Conservation (phyloP, 2,329 filamentous ascomycete species). For the Diaporthe aspalathi region DNA sequence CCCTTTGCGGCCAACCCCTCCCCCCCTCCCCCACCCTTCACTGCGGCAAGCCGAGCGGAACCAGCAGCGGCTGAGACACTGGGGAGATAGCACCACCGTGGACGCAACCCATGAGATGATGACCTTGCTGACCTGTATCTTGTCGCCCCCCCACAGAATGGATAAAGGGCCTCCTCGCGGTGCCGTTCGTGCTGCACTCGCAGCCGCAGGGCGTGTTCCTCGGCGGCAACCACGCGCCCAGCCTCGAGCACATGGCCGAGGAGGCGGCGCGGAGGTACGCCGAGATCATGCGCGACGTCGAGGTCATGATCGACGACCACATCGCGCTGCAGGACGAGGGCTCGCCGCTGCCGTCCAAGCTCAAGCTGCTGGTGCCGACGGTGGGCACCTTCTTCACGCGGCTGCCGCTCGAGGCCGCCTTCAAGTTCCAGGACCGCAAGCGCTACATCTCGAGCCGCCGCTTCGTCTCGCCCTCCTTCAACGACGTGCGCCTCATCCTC, state of each 20-base stretch:
- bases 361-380: constrained; percentile 90
- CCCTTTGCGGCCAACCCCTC: no score
- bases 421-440: constrained; percentile 87
- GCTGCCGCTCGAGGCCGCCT: constrained; percentile 87
- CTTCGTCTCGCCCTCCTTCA: constrained; percentile 97
- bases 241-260: constrained; percentile 76
- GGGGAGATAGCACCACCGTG: not conserved
- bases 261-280: constrained; percentile 89
- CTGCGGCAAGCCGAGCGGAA: not conserved
- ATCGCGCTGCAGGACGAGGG: constrained; percentile 63
- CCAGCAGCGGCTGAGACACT: not conserved
- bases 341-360: constrained; percentile 79
- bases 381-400: constrained; percentile 95
- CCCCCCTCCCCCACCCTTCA: not conserved
- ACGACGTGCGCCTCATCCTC: constrained; percentile 91
- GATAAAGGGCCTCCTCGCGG: constrained; percentile 94
- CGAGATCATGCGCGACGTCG: constrained; percentile 95
- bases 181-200: constrained; percentile 96
- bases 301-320: constrained; percentile 90
- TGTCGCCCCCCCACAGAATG: constrained; percentile 70
- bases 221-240: constrained; percentile 66
- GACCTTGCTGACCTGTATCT: not conserved
- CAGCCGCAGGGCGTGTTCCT: constrained; percentile 87
- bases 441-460: constrained; percentile 90
- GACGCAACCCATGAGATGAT: not conserved